Evolutionary conservation across 345 rosid species (phyloP), one percentile per base, ranked within the genome.

Genomic region (Litchi chinensis): DNA sequence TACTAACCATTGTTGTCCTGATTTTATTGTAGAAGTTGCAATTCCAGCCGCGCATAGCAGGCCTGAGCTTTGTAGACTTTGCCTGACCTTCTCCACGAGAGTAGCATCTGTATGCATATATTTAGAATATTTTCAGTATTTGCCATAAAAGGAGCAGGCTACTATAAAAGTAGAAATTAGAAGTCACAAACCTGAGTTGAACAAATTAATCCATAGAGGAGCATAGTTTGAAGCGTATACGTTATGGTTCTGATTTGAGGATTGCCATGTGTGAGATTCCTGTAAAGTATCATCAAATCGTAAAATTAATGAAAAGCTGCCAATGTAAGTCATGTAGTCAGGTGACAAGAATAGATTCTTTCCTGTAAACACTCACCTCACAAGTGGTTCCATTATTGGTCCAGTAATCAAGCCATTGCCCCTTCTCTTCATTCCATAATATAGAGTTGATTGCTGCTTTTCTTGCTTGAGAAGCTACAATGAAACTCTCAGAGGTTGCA

Each of bases 391-490:
- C 76, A 68, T 66, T 50, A 2, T 68, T 48, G 21, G 90, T 83
- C 94, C 98, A 89, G 85, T 93, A 96, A 85, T 96, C 99, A 69
- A 90, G 85, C 99, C 98, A 96, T 64, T 94, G 98, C 37, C 98
- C 95, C 88, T 59, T 81, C 59, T 87, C 60, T 24, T 87, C 91
- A 43, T 91, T 94, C 98, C 97, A 93, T 75, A 94, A 93, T 50
- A 96, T 79, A 5, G 91, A 70, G 75, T 84, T 71, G 60, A 94
- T 80, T 0, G 98, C 92, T 75, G 70, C 82, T 81, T 86, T 68
- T 79, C 99, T 88, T 5, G 90, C 90, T 79, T 86, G 76, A 28
- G 98, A 87, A 57, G 92, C 90, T 81, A 80, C 81, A 65, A 76
- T 59, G 83, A 92, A 94, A 8, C 75, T 82, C 75, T 85, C 79